Conservation (phyloP, 2,329 filamentous ascomycete genomes). For the Paracorniculantispora psalliotae region DNA sequence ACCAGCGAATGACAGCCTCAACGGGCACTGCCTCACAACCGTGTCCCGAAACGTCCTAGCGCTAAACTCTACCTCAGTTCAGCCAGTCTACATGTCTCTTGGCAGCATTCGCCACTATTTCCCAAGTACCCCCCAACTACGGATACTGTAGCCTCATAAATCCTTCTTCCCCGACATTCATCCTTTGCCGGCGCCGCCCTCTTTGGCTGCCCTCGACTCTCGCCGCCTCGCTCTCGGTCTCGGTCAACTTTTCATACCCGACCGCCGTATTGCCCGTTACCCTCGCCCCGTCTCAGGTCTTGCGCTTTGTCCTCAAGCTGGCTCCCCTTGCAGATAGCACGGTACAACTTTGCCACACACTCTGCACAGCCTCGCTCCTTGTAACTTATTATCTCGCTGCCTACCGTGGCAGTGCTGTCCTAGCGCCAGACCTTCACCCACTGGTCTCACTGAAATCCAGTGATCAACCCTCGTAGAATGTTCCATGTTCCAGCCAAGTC, state of each 20-base stretch:
- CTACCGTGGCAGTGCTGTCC: constrained; percentile 4
- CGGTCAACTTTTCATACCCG: background rate
- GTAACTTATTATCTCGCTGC: background rate
- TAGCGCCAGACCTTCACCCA: background rate
- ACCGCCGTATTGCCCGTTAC: background rate
- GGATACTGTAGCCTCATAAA: too few relatives aligned
- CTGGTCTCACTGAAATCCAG: background rate
- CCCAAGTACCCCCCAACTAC: background rate
- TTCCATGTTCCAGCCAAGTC: background rate
- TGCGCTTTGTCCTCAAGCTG: background rate
- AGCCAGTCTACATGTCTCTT: background rate
- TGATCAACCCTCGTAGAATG: background rate
- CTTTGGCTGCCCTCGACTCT: too few relatives aligned
- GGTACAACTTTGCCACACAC: background rate
- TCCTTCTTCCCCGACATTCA: background rate
- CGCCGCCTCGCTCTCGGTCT: background rate
- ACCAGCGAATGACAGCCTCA: background rate
- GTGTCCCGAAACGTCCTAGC: background rate
- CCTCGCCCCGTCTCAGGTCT: background rate
- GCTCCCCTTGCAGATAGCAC: background rate
- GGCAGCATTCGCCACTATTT: too few relatives aligned
- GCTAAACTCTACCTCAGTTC: background rate
- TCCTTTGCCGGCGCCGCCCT: background rate
- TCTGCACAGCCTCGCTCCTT: background rate
- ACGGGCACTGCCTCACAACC: background rate